Percentiles rank a stretch among this genome's conserved stretches.
Conservation (phyloP, 208 protist species). For the Hexamita inflata region DNA sequence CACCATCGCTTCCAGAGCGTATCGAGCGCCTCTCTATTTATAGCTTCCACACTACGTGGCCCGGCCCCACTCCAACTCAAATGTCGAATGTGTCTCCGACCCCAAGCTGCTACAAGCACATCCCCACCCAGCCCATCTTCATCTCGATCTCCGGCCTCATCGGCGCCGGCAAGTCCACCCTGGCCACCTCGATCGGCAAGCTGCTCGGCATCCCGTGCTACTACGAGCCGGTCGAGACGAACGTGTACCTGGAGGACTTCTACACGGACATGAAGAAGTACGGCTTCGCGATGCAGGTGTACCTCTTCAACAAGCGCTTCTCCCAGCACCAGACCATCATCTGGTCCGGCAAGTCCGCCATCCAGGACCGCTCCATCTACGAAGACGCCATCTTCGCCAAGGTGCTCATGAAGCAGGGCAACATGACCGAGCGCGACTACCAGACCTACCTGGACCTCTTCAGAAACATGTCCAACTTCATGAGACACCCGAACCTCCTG, state of each 20-base stretch:
- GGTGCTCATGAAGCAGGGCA: slow-evolving; percentile 31
- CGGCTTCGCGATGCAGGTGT: slow-evolving; percentile 46
- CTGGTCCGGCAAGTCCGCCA: slow-evolving; percentile 35
- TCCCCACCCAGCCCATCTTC: no score
- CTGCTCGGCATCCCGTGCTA: slow-evolving; percentile 38
- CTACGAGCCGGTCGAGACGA: slow-evolving; percentile 48
- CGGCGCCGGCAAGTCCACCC: slow-evolving; percentile 47
- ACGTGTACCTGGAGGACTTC: slow-evolving; percentile 48
- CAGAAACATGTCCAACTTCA: slow-evolving; percentile 48
- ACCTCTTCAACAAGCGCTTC: slow-evolving; percentile 48
- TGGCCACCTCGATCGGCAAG: slow-evolving; percentile 33
- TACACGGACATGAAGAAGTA: slow-evolving; percentile 46
- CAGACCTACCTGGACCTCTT: slow-evolving; percentile 44
- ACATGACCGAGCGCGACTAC: slow-evolving; percentile 46
- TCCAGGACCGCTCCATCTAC: slow-evolving; percentile 49
- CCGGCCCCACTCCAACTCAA: no score
- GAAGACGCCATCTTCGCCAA: slow-evolving; percentile 47
- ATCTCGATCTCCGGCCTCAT: slow-evolving; percentile 45
- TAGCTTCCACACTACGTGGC: no score
- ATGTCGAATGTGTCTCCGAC: no score
- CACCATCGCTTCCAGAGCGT: no score
- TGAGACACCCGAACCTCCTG: slow-evolving; percentile 46
- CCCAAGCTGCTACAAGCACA: no score
- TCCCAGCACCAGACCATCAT: slow-evolving; percentile 50
- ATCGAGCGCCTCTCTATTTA: no score